Evolutionary conservation across 208 protist species (phyloP).

Genomic region (Leishmania amazonensis): DNA sequence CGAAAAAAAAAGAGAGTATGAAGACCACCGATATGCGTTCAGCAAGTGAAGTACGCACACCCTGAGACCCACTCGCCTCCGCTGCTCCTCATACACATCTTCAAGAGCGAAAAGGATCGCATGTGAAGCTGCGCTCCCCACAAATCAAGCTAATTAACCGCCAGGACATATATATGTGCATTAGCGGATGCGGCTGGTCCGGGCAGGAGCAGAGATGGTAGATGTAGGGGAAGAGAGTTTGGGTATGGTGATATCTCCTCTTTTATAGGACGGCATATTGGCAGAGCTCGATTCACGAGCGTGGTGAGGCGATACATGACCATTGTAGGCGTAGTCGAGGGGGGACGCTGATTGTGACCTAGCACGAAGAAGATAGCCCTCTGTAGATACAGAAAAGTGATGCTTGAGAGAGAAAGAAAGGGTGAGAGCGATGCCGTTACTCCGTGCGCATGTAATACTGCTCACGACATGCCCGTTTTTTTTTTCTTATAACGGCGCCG

Average conservation of each 20-base stretch:
- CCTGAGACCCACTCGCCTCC: neutral
- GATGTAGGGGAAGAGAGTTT: neutral
- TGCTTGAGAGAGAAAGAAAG: neutral
- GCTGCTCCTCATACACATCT: neutral
- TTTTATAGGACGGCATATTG: neutral
- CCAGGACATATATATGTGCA: neutral
- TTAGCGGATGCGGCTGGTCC: neutral
- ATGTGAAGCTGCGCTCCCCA: neutral
- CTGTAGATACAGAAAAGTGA: neutral
- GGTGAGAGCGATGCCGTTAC: neutral
- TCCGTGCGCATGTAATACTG: neutral
- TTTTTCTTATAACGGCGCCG: neutral
- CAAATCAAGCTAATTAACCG: too few relatives aligned
- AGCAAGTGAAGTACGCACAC: neutral
- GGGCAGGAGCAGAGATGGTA: neutral
- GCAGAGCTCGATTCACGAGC: neutral
- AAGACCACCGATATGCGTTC: neutral
- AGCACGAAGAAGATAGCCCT: neutral
- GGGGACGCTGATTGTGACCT: neutral
- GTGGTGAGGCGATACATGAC: neutral
- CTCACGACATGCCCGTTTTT: neutral
- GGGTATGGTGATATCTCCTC: neutral
- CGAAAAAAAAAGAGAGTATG: neutral
- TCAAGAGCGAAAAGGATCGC: neutral
- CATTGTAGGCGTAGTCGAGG: neutral